Conservation (phyloP, 179 eudicot species). For the Camellia oleifera region DNA sequence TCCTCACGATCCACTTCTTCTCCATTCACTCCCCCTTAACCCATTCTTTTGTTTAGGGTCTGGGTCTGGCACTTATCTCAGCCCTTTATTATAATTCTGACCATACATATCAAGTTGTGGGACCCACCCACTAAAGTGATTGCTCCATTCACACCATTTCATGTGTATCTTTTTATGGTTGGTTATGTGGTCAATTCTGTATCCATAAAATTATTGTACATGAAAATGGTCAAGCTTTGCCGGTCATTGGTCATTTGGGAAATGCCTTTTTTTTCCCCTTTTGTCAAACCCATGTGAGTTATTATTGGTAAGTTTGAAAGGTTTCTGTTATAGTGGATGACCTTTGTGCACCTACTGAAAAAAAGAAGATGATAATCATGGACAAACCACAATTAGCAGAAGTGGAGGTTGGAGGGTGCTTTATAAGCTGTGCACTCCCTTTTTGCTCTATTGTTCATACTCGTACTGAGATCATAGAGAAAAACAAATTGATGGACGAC, state of each 20-base stretch:
- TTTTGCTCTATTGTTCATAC: constrained; percentile 1
- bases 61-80: too few species aligned
- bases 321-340: constrained; percentile 14
- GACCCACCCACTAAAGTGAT: too few species aligned
- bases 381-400: constrained; percentile 2
- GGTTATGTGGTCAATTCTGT: too few species aligned
- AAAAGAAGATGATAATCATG: constrained; percentile 12
- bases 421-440: neutral
- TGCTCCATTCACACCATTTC: too few species aligned
- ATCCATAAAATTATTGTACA: too few species aligned
- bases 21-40: too few species aligned
- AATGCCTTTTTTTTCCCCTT: neutral
- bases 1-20: too few species aligned
- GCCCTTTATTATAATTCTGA: too few species aligned
- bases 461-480: neutral
- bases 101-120: too few species aligned
- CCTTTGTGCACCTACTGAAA: constrained; percentile 5
- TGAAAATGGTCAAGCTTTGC: neutral
- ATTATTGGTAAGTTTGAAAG: constrained; percentile 14
- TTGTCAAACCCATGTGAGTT: constrained; percentile 13
- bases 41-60: too few species aligned
- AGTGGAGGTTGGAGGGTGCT: constrained; percentile 15
- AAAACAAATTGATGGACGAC: neutral
- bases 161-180: too few species aligned
- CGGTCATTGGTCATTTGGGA: neutral